phyloP scores from a whole-genome alignment of 1,284 basidiomycete species.

The Sporisorium exsertum region DNA sequence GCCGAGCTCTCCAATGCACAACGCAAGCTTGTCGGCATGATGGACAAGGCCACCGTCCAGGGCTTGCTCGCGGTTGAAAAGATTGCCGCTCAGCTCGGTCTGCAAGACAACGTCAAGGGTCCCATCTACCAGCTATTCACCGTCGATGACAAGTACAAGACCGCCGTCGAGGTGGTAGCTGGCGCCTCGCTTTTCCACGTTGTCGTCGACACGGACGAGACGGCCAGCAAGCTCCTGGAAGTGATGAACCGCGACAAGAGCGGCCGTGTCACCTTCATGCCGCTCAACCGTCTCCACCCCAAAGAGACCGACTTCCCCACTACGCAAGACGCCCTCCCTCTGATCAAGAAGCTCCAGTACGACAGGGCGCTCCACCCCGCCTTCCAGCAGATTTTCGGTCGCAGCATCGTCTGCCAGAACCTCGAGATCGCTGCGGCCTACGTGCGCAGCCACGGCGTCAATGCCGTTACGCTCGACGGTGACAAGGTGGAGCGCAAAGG shows the following conservation, averaged over 20 bases:
- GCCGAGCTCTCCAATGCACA: conserved; percentile 85
- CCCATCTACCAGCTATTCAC: conserved; percentile 94
- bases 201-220: conserved; percentile 94
- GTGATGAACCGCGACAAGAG: conserved; percentile 91
- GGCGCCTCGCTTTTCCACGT: conserved; percentile 96
- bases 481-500: conserved; percentile 98
- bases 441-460: conserved; percentile 91
- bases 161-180: conserved; percentile 91
- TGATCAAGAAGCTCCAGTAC: conserved; percentile 81
- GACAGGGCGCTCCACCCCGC: conserved; percentile 81
- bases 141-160: conserved; percentile 91
- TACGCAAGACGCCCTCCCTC: conserved; percentile 83
- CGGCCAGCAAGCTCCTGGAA: conserved; percentile 86
- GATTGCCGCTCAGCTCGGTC: conserved; percentile 79
- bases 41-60: conserved; percentile 88
- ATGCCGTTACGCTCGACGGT: conserved; percentile 96
- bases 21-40: conserved; percentile 84
- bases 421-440: conserved; percentile 92
- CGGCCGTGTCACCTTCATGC: conserved; percentile 97
- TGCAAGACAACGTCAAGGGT: conserved; percentile 82
- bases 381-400: conserved; percentile 97
- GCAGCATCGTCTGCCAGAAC: conserved; percentile 93
- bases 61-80: conserved; percentile 86
- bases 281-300: conserved; percentile 92
- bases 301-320: conserved; percentile 76